These are phyloP conservation scores for Erodium moschatum DNA, from an alignment of 441 rosid genomes.

Conservation along the genomic window DNA sequence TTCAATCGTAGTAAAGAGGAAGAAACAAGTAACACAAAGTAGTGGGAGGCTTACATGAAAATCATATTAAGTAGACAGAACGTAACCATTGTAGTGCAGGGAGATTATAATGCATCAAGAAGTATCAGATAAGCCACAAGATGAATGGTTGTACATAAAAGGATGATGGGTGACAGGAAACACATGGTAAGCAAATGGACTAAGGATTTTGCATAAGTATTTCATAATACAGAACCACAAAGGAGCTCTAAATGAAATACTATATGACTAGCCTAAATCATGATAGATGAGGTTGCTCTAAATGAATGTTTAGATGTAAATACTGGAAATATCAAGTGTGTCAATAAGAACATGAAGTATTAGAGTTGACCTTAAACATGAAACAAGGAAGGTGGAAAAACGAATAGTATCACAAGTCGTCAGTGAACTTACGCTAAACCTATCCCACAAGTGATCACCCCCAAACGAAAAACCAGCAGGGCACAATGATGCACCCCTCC, in stretches of 20 bases:
- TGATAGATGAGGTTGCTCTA: not conserved
- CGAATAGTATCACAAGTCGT: slow-evolving; percentile 2
- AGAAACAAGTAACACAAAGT: not conserved
- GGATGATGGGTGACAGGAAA: not conserved
- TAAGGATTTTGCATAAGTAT: not conserved
- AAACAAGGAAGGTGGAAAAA: not conserved
- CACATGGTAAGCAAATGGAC: not conserved
- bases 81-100: not conserved
- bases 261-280: not conserved
- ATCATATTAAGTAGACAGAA: not conserved
- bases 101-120: not conserved
- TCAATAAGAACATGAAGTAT: not conserved
- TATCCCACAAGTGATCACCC: slow-evolving; percentile 92
- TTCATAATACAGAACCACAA: slow-evolving; percentile 12
- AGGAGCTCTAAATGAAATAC: not conserved
- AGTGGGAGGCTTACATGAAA: not conserved
- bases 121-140: not conserved
- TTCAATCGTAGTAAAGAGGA: not conserved
- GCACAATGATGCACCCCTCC: slow-evolving; percentile 65
- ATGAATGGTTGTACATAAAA: not conserved
- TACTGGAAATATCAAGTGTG: not conserved
- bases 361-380: slow-evolving; percentile 6
- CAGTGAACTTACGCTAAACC: slow-evolving; percentile 67
- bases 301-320: not conserved
- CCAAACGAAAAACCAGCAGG: slow-evolving; percentile 81